Evolutionary conservation across 495 filamentous ascomycete species (phyloP).

Genomic region (Neurospora sp.): DNA sequence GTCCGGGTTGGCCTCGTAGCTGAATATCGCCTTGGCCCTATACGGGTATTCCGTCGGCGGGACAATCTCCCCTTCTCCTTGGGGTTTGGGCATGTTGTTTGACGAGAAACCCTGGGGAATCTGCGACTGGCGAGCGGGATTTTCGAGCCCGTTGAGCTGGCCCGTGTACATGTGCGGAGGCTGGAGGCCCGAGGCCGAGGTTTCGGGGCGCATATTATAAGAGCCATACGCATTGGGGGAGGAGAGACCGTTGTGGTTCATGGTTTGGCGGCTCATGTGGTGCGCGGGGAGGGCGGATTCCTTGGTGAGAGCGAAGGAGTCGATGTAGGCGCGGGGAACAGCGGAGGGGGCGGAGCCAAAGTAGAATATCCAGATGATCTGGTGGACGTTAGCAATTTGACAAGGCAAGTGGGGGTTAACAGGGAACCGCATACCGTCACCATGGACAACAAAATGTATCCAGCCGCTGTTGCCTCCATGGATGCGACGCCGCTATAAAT

Average conservation of each 20-base stretch:
- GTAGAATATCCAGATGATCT: slow-evolving; percentile 99
- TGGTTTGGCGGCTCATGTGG: slow-evolving; percentile 51
- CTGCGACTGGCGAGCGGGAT: slow-evolving; percentile 77
- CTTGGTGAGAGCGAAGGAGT: slow-evolving; percentile 92
- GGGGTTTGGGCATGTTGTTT: slow-evolving; percentile 22
- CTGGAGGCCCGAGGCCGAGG: slow-evolving; percentile 55
- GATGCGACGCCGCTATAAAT: slow-evolving; percentile 61
- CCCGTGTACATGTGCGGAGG: slow-evolving; percentile 96
- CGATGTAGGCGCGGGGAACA: slow-evolving; percentile 80
- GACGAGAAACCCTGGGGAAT: slow-evolving; percentile 19
- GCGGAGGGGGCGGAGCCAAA: slow-evolving; percentile 88
- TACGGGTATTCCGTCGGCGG: slow-evolving; percentile 92
- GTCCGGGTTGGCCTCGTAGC: slow-evolving; percentile 95
- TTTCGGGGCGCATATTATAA: slow-evolving; percentile 58
- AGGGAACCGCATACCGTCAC: slow-evolving; percentile 60
- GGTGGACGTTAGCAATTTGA: slow-evolving; percentile 8
- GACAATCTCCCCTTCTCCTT: slow-evolving; percentile 52
- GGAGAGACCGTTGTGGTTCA: slow-evolving; percentile 32
- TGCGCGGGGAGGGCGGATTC: slow-evolving; percentile 41
- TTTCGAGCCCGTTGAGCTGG: slow-evolving; percentile 92
- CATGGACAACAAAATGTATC: slow-evolving; percentile 93
- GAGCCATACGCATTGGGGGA: slow-evolving; percentile 26
- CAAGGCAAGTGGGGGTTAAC: neutral
- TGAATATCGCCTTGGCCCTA: slow-evolving; percentile 95
- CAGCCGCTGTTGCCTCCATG: slow-evolving; percentile 79